phyloP scores from a whole-genome alignment of 208 protist species.

The Porcisia deanei region DNA sequence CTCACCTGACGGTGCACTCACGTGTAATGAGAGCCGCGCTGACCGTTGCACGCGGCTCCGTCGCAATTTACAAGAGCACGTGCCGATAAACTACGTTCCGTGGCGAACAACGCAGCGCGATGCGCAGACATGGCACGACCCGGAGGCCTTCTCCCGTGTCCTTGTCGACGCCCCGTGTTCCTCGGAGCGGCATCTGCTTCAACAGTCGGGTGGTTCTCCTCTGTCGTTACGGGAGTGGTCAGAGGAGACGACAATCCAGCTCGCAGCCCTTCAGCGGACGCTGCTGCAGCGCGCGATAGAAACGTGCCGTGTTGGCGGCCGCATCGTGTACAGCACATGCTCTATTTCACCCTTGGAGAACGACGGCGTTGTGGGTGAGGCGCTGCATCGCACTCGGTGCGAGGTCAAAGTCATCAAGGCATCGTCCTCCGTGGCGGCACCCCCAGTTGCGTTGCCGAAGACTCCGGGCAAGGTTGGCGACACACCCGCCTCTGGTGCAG shows the following conservation, averaged over 20 bases:
- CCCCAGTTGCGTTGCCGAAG: background rate
- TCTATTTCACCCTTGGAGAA: constrained; percentile 90
- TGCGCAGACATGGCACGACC: constrained; percentile 68
- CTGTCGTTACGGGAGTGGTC: constrained; percentile 57
- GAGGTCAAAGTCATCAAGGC: constrained; percentile 44
- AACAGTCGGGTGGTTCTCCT: constrained; percentile 44
- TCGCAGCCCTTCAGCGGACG: constrained; percentile 55
- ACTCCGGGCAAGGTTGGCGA: background rate
- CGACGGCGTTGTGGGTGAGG: constrained; percentile 79
- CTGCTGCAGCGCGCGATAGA: constrained; percentile 81
- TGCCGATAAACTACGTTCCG: constrained; percentile 67
- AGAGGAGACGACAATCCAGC: constrained; percentile 33
- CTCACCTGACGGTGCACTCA: constrained; percentile 59
- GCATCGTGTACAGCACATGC: constrained; percentile 93
- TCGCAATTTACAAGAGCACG: constrained; percentile 68
- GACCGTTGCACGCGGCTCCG: constrained; percentile 73
- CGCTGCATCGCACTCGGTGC: constrained; percentile 59
- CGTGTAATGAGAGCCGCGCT: constrained; percentile 61
- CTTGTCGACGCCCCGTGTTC: constrained; percentile 94
- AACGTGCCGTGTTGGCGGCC: constrained; percentile 68
- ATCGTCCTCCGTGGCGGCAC: background rate
- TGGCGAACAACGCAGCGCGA: constrained; percentile 70
- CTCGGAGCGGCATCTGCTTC: constrained; percentile 91
- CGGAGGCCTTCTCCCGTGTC: constrained; percentile 70
- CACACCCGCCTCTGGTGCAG: background rate